Percentiles rank a stretch among this genome's conserved stretches.
These are phyloP conservation scores for Chaetomiaceae sp. DNA, from an alignment of 2,329 filamentous ascomycete species.

Conservation along the genomic window DNA sequence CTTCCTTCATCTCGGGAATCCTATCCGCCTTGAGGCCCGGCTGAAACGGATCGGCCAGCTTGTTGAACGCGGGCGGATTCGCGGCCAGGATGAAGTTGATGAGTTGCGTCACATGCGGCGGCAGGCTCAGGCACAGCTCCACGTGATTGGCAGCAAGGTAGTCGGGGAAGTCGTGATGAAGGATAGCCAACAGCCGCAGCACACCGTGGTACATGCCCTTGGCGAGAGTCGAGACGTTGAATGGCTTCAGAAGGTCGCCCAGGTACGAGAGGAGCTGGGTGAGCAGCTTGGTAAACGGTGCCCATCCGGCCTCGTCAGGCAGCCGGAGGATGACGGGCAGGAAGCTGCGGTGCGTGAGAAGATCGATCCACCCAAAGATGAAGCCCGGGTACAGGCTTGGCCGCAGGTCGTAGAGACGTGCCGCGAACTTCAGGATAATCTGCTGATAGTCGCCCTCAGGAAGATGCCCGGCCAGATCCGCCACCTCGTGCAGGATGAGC, in stretches of 20 bases:
- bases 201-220: constrained; percentile 83
- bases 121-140: constrained; percentile 74
- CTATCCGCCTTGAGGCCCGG: constrained; percentile 71
- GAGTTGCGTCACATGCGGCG: constrained; percentile 78
- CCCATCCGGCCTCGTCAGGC: constrained; percentile 69
- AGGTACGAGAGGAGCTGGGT: constrained; percentile 69
- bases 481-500: constrained; percentile 71
- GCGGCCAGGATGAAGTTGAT: constrained; percentile 85
- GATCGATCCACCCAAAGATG: constrained; percentile 74
- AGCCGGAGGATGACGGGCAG: constrained; percentile 71
- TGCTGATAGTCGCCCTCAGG: constrained; percentile 59
- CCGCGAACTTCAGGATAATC: constrained; percentile 67
- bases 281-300: constrained; percentile 67
- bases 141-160: constrained; percentile 87
- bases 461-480: constrained; percentile 53
- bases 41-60: constrained; percentile 69
- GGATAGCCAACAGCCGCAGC: constrained; percentile 73
- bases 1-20: constrained; percentile 67
- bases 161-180: constrained; percentile 93
- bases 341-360: constrained; percentile 82
- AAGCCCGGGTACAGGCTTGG: constrained; percentile 78
- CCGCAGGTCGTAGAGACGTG: constrained; percentile 67
- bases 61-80: constrained; percentile 62
- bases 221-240: constrained; percentile 62
- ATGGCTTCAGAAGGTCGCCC: constrained; percentile 72